Percentiles rank a stretch among this genome's conserved stretches.
These are phyloP conservation scores for Umbilicaria muhlenbergii DNA, from an alignment of 495 filamentous ascomycete species.

Conservation along the genomic window DNA sequence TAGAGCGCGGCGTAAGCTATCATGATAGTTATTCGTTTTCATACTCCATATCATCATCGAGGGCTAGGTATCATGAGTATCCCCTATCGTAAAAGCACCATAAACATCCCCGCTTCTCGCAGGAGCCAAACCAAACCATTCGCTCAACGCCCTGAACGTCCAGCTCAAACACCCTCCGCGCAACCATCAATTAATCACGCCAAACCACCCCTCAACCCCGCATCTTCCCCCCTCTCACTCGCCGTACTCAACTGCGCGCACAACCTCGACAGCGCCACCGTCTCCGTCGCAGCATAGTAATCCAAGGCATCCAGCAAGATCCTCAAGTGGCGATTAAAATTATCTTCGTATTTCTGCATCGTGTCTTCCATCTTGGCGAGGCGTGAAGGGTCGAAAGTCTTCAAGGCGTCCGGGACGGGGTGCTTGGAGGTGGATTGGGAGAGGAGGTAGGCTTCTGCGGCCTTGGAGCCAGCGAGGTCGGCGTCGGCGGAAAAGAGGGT, in stretches of 20 bases:
- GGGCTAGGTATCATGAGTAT: too few species aligned
- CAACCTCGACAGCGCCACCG: conserved; percentile 78
- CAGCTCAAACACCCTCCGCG: too few species aligned
- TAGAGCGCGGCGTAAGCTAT: too few species aligned
- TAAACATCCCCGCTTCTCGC: too few species aligned
- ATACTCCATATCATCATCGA: too few species aligned
- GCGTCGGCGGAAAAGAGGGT: conserved; percentile 65
- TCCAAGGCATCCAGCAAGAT: conserved; percentile 87
- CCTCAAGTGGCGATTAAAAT: conserved; percentile 80
- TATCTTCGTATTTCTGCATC: conserved; percentile 74
- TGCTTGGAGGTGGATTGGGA: conserved; percentile 11
- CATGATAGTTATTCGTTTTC: too few species aligned
- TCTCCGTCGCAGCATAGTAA: conserved; percentile 94
- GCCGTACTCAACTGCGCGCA: conserved; percentile 64
- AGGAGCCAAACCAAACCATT: too few species aligned
- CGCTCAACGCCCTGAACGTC: too few species aligned
- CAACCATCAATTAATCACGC: too few species aligned
- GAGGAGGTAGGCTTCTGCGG: conserved; percentile 6
- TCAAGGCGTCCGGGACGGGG: conserved; percentile 11
- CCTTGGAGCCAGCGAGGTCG: conserved; percentile 38
- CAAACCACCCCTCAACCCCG: conserved; percentile 18
- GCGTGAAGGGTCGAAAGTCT: conserved; percentile 41
- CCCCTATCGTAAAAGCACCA: too few species aligned
- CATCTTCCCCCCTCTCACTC: conserved; percentile 47
- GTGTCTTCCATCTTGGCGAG: conserved; percentile 71